Conservation (phyloP, 257 asterid genomes). For the Gardenia jasminoides region DNA sequence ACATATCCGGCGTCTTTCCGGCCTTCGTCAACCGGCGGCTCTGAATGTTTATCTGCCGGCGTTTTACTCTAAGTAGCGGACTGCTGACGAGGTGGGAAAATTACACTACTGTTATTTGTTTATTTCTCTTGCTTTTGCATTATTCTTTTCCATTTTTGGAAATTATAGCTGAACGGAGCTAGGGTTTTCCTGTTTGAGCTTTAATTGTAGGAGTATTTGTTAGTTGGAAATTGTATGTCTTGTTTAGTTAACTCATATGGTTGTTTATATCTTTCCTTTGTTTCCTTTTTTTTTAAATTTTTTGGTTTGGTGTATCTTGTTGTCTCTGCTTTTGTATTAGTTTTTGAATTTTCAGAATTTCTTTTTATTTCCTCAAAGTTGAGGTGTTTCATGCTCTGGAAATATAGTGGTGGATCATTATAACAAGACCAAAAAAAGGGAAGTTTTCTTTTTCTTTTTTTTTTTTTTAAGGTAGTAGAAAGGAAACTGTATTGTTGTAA, state of each 20-base stretch:
- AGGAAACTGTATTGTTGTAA: too few species aligned
- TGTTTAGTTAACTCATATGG: background rate
- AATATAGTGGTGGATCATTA: background rate
- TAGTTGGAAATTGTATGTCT: background rate
- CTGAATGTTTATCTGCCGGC: background rate
- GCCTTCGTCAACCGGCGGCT: background rate
- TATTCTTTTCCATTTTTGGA: background rate
- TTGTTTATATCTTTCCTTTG: too few species aligned
- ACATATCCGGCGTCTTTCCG: background rate
- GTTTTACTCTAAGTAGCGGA: background rate
- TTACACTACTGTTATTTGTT: background rate
- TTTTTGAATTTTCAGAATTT: background rate
- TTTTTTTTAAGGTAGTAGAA: too few species aligned
- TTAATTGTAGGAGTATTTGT: background rate
- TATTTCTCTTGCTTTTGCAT: background rate
- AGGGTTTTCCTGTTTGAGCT: constrained; percentile 9
- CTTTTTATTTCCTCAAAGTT: background rate
- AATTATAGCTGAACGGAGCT: background rate
- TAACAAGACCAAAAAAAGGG: background rate
- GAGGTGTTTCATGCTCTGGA: too few species aligned
- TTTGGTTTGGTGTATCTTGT: too few species aligned
- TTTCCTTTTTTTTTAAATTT: too few species aligned
- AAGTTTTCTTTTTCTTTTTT: background rate
- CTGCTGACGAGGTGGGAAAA: constrained; percentile 10
- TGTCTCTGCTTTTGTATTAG: background rate